Evolutionary conservation across 2,329 filamentous ascomycete species (phyloP), one percentile per base, ranked within the genome.

Genomic region (Penicillium frequentans): DNA sequence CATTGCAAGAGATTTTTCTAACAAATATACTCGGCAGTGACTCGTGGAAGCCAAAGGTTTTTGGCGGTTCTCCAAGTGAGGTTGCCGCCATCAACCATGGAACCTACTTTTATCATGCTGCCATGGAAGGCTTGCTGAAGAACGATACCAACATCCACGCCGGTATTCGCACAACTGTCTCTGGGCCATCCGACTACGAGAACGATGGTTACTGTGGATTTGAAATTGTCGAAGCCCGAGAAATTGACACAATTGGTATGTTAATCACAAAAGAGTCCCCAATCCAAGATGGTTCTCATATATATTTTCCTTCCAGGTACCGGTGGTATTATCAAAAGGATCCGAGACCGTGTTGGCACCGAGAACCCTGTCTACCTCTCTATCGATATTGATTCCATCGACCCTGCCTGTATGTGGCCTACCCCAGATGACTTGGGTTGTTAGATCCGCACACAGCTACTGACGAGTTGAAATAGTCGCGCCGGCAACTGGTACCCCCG

Each of bases 121-220:
- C 88, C 1, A 84, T 87, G 75, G 90, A 95, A 71, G 91, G 91
- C 3, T 80, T 95, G 16, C 80, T 96, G 21, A 82, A 82, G 60
- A 96, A 95, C 70, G 89, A 95, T 78, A 89, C 85, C 64, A 93
- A 92, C 76, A 92, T 96, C 74, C 91, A 96, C 72, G 91, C 90
- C 16, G 91, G 91, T 39, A 95, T 96, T 72, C 86, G 91, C 55
- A 95, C 91, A 0, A 95, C 90, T 3, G 80, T 95, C 19, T 89
- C 85, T 57, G 90, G 90, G 0, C 86, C 88, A 0, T 89, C 85
- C 19, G 90, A 93, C 77, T 93, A 93, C 73, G 90, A 91, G 64
- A 91, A 93, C 69, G 90, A 95, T 70, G 89, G 89, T 31, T 93
- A 93, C 75, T 91, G 88, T 70, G 90, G 90, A 7, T 93, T 93